These are phyloP conservation scores for Gigaspora rosea DNA, from an alignment of 192 early-diverging fungal genomes.

Conservation along the genomic window DNA sequence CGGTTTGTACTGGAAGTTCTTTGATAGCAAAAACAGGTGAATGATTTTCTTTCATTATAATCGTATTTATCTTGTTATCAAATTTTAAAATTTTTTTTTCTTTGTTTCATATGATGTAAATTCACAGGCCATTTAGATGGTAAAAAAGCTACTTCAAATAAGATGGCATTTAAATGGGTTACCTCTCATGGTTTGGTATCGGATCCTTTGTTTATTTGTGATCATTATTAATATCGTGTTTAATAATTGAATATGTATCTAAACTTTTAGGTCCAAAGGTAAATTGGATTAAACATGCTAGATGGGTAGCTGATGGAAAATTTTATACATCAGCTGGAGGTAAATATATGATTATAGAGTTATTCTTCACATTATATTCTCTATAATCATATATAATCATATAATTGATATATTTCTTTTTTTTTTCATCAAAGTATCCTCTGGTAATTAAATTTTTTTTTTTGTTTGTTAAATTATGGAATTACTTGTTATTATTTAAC, in stretches of 20 bases:
- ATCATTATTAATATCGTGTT: background rate
- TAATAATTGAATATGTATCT: too few relatives aligned
- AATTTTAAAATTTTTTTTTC: too few relatives aligned
- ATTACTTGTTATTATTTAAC: background rate
- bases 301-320: slow-evolving; percentile 57
- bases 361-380: too few relatives aligned
- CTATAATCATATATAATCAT: background rate
- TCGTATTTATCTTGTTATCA: too few relatives aligned
- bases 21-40: slow-evolving; percentile 43
- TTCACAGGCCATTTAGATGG: slow-evolving; percentile 47
- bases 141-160: slow-evolving; percentile 43
- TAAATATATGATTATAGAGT: background rate
- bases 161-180: slow-evolving; percentile 28
- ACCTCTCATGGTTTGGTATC: background rate
- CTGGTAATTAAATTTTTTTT: background rate
- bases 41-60: too few relatives aligned
- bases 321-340: slow-evolving; percentile 44
- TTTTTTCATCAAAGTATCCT: background rate
- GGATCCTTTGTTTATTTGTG: background rate
- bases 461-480: background rate
- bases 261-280: slow-evolving; percentile 39
- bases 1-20: slow-evolving; percentile 50
- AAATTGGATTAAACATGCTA: slow-evolving; percentile 51
- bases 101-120: too few relatives aligned
- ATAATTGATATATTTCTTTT: background rate